Evolutionary conservation across 2,329 filamentous ascomycete species (phyloP).

Genomic region (Gyromitra esculenta): DNA sequence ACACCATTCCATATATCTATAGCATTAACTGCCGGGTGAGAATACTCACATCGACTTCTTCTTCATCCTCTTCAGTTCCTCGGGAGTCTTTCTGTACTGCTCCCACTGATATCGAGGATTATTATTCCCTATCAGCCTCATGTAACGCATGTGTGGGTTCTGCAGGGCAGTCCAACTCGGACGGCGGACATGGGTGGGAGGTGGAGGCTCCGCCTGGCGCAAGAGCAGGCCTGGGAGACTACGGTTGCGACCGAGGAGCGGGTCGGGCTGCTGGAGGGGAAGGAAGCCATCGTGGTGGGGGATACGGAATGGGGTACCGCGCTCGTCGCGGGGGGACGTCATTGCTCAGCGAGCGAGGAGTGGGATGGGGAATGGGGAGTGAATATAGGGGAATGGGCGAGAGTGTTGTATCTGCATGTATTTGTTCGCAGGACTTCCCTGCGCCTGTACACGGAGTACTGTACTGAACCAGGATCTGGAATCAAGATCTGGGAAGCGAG

Average conservation of each 20-base stretch:
- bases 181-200: background rate
- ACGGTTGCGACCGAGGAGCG: conserved; percentile 5
- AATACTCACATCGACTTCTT: conserved; percentile 74
- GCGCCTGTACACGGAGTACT: no score
- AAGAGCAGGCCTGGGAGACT: conserved; percentile 8
- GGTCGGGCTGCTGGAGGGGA: conserved; percentile 25
- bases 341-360: background rate
- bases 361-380: background rate
- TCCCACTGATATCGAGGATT: conserved; percentile 89
- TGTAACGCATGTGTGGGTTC: conserved; percentile 79
- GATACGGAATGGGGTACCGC: background rate
- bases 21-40: background rate
- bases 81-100: conserved; percentile 83
- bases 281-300: conserved; percentile 18
- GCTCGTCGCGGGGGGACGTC: conserved; percentile 8
- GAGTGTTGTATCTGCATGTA: no score
- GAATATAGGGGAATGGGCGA: background rate
- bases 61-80: conserved; percentile 75
- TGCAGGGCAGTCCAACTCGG: conserved; percentile 61
- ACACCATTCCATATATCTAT: background rate
- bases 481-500: background rate
- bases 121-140: conserved; percentile 86
- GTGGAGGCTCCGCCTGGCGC: background rate
- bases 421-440: no score
- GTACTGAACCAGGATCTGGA: background rate